These are phyloP conservation scores for Mortierella alpina DNA, from an alignment of 192 early-diverging fungal genomes.

Conservation along the genomic window DNA sequence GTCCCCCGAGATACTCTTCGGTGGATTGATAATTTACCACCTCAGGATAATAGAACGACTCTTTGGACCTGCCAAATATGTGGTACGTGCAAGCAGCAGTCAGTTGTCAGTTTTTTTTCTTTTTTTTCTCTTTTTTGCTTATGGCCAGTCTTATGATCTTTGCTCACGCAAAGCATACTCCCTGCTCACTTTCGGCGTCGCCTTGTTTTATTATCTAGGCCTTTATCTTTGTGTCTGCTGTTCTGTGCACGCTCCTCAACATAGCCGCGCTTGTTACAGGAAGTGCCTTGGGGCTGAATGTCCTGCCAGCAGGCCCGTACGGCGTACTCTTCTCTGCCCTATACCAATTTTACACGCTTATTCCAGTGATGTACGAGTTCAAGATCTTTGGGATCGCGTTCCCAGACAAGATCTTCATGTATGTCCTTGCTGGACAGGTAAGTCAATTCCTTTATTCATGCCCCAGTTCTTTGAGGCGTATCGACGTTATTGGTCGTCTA, in stretches of 20 bases:
- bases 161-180: no score
- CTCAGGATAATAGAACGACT: slow-evolving; percentile 70
- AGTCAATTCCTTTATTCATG: not conserved
- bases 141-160: not conserved
- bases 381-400: slow-evolving; percentile 62
- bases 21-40: slow-evolving; percentile 67
- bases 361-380: slow-evolving; percentile 65
- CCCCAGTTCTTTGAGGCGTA: not conserved
- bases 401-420: slow-evolving; percentile 62
- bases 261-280: slow-evolving; percentile 61
- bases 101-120: no score
- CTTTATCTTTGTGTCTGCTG: slow-evolving; percentile 61
- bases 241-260: slow-evolving; percentile 64
- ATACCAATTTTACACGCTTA: slow-evolving; percentile 66
- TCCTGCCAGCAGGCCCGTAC: slow-evolving; percentile 68
- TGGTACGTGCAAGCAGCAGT: slow-evolving; percentile 42
- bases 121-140: slow-evolving; percentile 1
- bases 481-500: no score
- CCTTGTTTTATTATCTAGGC: slow-evolving; percentile 40
- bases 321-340: slow-evolving; percentile 66
- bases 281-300: slow-evolving; percentile 54
- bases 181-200: not conserved
- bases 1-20: slow-evolving; percentile 70
- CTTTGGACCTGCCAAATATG: slow-evolving; percentile 72
- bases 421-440: slow-evolving; percentile 62